Conservation (phyloP, 2,329 filamentous ascomycete species). For the Trichoderma asperellum region DNA sequence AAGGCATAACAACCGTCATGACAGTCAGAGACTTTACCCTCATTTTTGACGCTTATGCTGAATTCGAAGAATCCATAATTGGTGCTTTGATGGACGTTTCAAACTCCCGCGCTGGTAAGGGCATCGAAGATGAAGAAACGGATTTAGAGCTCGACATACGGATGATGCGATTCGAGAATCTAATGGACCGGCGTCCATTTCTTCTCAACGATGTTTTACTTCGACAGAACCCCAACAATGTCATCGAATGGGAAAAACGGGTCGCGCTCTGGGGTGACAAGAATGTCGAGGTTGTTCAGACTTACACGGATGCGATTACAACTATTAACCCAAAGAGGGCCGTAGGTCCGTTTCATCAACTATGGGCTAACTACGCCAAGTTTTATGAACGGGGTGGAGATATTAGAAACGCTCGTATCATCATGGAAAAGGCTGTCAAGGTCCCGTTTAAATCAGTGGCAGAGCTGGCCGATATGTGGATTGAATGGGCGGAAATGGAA, state of each 20-base stretch:
- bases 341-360: slow-evolving; percentile 86
- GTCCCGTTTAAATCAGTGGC: slow-evolving; percentile 98
- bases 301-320: slow-evolving; percentile 91
- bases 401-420: slow-evolving; percentile 80
- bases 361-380: slow-evolving; percentile 96
- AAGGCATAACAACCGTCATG: slow-evolving; percentile 97
- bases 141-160: slow-evolving; percentile 95
- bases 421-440: slow-evolving; percentile 97
- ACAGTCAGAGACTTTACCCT: slow-evolving; percentile 96
- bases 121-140: slow-evolving; percentile 75
- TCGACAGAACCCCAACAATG: slow-evolving; percentile 94
- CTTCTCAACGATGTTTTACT: slow-evolving; percentile 94
- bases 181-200: slow-evolving; percentile 97
- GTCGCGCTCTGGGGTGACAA: slow-evolving; percentile 96
- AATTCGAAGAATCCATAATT: slow-evolving; percentile 97
- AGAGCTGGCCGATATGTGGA: slow-evolving; percentile 97
- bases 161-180: slow-evolving; percentile 96
- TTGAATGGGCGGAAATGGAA: slow-evolving; percentile 98
- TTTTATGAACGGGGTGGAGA: slow-evolving; percentile 93
- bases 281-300: slow-evolving; percentile 86
- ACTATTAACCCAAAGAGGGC: slow-evolving; percentile 94
- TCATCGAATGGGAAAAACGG: slow-evolving; percentile 95
- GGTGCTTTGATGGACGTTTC: slow-evolving; percentile 88
- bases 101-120: slow-evolving; percentile 76
- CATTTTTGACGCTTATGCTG: slow-evolving; percentile 93